Base-by-base conservation (phyloP, 768 basidiomycete genomes). In the Brasilioporus rufonigricans region DNA sequence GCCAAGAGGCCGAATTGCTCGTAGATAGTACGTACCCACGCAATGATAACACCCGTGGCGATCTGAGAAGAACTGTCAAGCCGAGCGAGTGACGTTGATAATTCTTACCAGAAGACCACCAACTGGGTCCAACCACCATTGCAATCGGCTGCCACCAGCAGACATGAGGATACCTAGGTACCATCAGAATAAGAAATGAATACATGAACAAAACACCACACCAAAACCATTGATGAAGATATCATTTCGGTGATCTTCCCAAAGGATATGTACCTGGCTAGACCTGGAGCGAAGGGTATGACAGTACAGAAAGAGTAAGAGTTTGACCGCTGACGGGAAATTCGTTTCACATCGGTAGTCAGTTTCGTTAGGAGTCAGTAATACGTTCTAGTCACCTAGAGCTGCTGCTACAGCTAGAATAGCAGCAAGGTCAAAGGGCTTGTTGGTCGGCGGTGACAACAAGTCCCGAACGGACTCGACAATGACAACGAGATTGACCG, bases 191-290 rank as follows among this genome's bases (percentile, higher is more conserved):
- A 44, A n/a, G 5, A 13, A 36, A 39, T 0, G 14, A 26, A 19
- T n/a, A n/a, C 33, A 26, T 27, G 27, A 57, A 40, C 23, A 43
- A 44, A 27, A 16, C 27, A 4, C 52, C 77, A 32, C 57, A 87
- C 87, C 87, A 57, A 90, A 88, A 24, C 80, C 75, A 64, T 93
- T 93, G 67, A 93, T 85, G 67, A 84, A 90, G n/a, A 93, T 67
- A 64, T 96, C 96, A 64, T 94, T 98, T 61, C 95, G 79, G 60
- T 98, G 95, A 66, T 98, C 96, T 70, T 97, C 91, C 93, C 93
- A 98, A 27, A 97, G 80, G n/a, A 97, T 84, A 44, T 83, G 82
- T 3, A 99, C 96, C 72, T 99, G 97, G 63, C 91, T 94, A 7
- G 90, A 93, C 59, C 82, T 83, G 31, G 79, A 80, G 27, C 91